phyloP scores from a whole-genome alignment of 1,139 yeast species.

The Wickerhamomyces sp. region DNA sequence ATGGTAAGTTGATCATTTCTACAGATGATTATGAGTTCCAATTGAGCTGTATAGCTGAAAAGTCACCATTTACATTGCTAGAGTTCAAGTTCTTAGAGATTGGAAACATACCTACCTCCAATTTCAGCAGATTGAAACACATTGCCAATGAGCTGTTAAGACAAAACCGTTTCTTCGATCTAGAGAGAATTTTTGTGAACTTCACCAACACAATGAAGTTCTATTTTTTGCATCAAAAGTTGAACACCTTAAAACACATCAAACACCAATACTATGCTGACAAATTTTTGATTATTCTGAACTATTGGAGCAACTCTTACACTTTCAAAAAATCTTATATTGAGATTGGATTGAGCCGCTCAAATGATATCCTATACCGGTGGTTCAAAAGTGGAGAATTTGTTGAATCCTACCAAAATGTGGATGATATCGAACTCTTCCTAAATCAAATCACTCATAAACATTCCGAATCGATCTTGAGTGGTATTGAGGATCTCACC shows the following conservation, averaged over 20 bases:
- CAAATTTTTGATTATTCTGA: slow-evolving; percentile 52
- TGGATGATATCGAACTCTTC: slow-evolving; percentile 25
- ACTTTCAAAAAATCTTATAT: slow-evolving; percentile 47
- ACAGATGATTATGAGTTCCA: slow-evolving; percentile 66
- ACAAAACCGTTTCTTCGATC: slow-evolving; percentile 47
- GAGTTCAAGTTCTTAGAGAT: slow-evolving; percentile 65
- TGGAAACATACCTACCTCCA: slow-evolving; percentile 8
- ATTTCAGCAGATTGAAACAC: slow-evolving; percentile 21
- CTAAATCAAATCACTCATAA: slow-evolving; percentile 28
- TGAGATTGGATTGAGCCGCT: slow-evolving; percentile 59
- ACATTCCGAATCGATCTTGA: slow-evolving; percentile 31
- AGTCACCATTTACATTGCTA: slow-evolving; percentile 69
- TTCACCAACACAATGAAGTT: slow-evolving; percentile 73
- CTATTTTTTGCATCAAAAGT: slow-evolving; percentile 61
- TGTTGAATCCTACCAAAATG: slow-evolving; percentile 26
- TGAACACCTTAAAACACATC: slow-evolving; percentile 46
- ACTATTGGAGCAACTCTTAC: slow-evolving; percentile 61
- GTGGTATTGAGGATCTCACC: slow-evolving; percentile 25
- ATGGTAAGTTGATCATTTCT: slow-evolving; percentile 75
- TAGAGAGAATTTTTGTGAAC: slow-evolving; percentile 64
- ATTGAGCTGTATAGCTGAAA: slow-evolving; percentile 64
- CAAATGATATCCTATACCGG: slow-evolving; percentile 48
- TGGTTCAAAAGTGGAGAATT: slow-evolving; percentile 63
- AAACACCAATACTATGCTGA: slow-evolving; percentile 65
- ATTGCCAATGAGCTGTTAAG: slow-evolving; percentile 54